These are phyloP conservation scores for Sophora flavescens DNA, from an alignment of 306 rosid genomes.

Conservation along the genomic window DNA sequence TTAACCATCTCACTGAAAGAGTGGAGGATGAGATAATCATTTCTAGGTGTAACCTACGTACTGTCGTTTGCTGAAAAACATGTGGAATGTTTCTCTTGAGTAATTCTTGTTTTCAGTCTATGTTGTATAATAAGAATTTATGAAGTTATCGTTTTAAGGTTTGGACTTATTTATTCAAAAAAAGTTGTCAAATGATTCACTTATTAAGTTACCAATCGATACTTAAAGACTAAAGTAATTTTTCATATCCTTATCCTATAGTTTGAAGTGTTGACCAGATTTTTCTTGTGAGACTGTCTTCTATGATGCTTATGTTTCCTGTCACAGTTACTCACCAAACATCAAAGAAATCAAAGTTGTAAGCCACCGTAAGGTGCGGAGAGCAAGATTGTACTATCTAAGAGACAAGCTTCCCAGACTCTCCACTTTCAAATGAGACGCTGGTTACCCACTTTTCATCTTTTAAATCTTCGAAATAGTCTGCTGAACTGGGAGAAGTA, in stretches of 20 bases:
- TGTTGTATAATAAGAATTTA: neutral
- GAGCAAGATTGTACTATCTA: constrained; percentile 87
- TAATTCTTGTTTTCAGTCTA: constrained; percentile 1
- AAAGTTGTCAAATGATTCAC: constrained; percentile 10
- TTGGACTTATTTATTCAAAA: neutral
- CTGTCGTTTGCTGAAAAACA: neutral
- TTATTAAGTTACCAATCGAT: neutral
- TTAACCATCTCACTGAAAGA: neutral
- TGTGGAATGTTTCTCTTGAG: neutral
- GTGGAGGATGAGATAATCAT: constrained; percentile 1
- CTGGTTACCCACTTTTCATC: constrained; percentile 28
- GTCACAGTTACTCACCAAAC: constrained; percentile 89
- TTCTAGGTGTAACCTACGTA: neutral
- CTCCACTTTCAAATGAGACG: constrained; percentile 85
- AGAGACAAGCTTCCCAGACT: constrained; percentile 97
- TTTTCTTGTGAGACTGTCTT: constrained; percentile 21
- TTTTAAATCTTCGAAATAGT: constrained; percentile 42
- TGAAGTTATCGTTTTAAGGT: neutral
- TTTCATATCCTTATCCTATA: constrained; percentile 18
- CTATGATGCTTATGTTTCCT: constrained; percentile 39
- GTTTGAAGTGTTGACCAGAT: constrained; percentile 7
- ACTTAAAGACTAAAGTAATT: neutral
- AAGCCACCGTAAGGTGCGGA: constrained; percentile 87
- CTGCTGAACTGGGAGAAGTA: constrained; percentile 41
- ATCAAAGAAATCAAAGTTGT: constrained; percentile 87